Evolutionary conservation across 306 rosid genomes (phyloP), one percentile per base, ranked within the genome.

Genomic region (Amphicarpaea edgeworthii): DNA sequence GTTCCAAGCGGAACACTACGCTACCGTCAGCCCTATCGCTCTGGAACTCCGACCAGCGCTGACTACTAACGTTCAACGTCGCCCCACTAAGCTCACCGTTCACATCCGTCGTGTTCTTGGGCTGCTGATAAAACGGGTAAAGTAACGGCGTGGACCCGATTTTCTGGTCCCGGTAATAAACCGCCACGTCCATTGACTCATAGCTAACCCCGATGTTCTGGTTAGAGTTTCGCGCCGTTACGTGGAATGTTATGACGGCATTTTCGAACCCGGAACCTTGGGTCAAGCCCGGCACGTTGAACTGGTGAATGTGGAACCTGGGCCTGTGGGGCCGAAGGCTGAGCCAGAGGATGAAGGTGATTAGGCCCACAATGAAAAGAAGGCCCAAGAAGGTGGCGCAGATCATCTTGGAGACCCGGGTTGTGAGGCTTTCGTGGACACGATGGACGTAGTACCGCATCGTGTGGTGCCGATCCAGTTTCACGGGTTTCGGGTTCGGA

Each of bases 271-370:
- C 95, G 24, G 78, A 21, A 0, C 37, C 66, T 41, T 86, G 90
- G 70, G 55, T 62, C 82, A 91, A 71, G 46, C 89, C 94, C 60
- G 92, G 84, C 68, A 94, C 40, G 12, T 84, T 75, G 77, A 95
- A 87, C 0, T 80, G 82, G 8, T 89, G 92, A 78, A 95, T 87
- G 26, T 64, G 69, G 60, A 95, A 77, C 8, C 98, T 84, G 34
- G 98, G 98, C 11, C 98, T 87, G 72, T 95, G 98, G 0, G 98
- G 98, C 0, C 97, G 89, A 2, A 95, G 80, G 76, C 98, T 92
- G 57, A 95, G 89, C 95, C 95, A 95, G 16, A 89, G 79, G 50
- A 95, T 90, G 75, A 94, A 95, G 4, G 75, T 20, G 8, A 89
- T 50, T 17, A 92, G n/a, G 38, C 93, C 98, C 12, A 85, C 37